Conservation (phyloP, 495 filamentous ascomycete species). For the Chlorociboria aeruginascens region DNA sequence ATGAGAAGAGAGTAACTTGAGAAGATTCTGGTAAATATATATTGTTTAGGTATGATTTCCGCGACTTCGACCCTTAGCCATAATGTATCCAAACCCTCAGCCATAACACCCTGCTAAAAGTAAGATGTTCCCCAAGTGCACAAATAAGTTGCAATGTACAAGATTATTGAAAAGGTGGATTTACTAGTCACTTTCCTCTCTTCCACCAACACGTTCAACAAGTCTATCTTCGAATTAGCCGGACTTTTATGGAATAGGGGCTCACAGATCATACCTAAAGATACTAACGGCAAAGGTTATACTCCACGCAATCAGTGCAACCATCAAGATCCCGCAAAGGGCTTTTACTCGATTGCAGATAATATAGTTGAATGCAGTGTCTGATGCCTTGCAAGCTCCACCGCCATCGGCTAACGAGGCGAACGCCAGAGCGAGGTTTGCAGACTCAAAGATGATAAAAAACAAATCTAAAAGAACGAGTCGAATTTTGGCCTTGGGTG, state of each 20-base stretch:
- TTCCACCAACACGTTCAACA: slow-evolving; percentile 56
- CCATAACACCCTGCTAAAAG: background rate
- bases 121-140: background rate
- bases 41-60: no score
- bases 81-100: background rate
- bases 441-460: slow-evolving; percentile 93
- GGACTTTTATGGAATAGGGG: background rate
- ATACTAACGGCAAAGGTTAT: slow-evolving; percentile 82
- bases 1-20: no score
- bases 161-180: background rate
- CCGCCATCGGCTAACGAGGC: slow-evolving; percentile 63
- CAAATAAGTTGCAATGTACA: background rate
- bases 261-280: slow-evolving; percentile 46
- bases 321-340: slow-evolving; percentile 65
- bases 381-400: slow-evolving; percentile 42
- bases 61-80: background rate
- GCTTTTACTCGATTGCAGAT: slow-evolving; percentile 66
- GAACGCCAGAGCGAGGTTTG: slow-evolving; percentile 83
- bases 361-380: slow-evolving; percentile 24
- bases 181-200: slow-evolving; percentile 28
- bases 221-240: slow-evolving; percentile 30
- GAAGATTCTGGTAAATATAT: no score
- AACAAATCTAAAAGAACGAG: slow-evolving; percentile 84
- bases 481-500: slow-evolving; percentile 69
- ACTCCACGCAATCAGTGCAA: slow-evolving; percentile 81